These are phyloP conservation scores for Scenedesmus sp. DNA, from an alignment of 163 green algal genomes.

Conservation along the genomic window DNA sequence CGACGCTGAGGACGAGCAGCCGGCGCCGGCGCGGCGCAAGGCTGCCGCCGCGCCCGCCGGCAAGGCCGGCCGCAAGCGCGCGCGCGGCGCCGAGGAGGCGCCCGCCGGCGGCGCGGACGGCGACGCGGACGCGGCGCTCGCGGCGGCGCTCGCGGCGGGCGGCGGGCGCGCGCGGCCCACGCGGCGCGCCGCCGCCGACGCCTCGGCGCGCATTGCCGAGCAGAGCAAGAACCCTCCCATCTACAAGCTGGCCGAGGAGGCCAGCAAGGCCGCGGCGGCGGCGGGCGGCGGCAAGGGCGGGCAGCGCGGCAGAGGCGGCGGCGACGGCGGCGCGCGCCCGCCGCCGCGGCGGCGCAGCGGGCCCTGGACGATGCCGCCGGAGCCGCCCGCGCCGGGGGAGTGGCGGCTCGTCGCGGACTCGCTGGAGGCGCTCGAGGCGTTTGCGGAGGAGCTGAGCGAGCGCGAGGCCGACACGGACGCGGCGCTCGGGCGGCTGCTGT, in stretches of 20 bases:
- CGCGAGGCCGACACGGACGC: background rate
- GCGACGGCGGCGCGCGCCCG: background rate
- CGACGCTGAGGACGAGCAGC: background rate
- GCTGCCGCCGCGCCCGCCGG: no score
- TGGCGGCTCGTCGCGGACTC: constrained; percentile 31
- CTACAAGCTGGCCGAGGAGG: constrained; percentile 18
- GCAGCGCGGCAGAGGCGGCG: background rate
- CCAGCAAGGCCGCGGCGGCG: constrained; percentile 1
- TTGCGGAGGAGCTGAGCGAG: constrained; percentile 4
- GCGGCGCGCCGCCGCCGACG: constrained; percentile 25
- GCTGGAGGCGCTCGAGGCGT: constrained; percentile 14
- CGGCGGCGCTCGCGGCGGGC: constrained; percentile 1
- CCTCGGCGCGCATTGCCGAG: constrained; percentile 30
- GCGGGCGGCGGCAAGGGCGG: background rate
- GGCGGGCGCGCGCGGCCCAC: constrained; percentile 2
- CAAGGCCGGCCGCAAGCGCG: no score
- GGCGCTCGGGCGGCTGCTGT: constrained; percentile 27
- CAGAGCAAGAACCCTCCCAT: constrained; percentile 10
- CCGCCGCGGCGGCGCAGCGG: background rate
- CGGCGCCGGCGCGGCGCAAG: no score
- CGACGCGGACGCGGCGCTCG: background rate
- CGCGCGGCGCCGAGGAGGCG: background rate
- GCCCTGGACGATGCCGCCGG: background rate
- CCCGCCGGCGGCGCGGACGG: no score
- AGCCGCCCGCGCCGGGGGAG: background rate